Evolutionary conservation across 2,329 filamentous ascomycete genomes (phyloP), one percentile per base, ranked within the genome.

Genomic region (Cladosporium sphaerospermum): DNA sequence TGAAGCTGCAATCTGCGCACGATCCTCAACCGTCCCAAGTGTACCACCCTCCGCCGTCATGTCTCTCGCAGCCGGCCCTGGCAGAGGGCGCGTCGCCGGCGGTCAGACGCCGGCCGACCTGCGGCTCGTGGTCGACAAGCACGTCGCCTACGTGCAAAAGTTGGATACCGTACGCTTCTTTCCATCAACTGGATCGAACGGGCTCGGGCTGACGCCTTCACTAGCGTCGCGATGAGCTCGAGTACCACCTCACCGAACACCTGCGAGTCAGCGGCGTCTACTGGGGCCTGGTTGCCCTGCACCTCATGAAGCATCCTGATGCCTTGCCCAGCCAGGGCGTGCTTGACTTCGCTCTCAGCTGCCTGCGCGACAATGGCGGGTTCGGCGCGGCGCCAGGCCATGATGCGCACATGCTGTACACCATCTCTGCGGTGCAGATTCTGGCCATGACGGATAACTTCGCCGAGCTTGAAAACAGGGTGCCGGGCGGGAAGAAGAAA

Each of bases 201-300:
- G 37, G 43, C 43, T 47, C 51, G 45, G 23, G 57, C 59, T 65
- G 62, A 57, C 64, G 62, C 54, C 32, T 44, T 52, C 51, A 61
- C 59, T 73, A 86, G 83, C 85, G 87, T 67, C 90, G 88, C 74
- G 90, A 97, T 77, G 89, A 96, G 72, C 84, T 96, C 63, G 90
- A 96, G 71, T 99, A 97, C 75, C 96, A 92, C 87, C 78, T 97
- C 67, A 99, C 93, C 11, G 92, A 99, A 72, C 93, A 99, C 69
- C 79, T 99, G 61, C 89, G 93, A 56, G 80, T 99, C 54, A 96
- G 93, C 69, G 93, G 93, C 42, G 81, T 99, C 45, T 99, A 99
- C 72, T 99, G 93, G 93, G 93, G 93, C 11, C 74, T 99, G 54
- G 93, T 85, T 6, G 86, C 92, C 6, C 80, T 97, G 39, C 87